Evolutionary conservation across 441 rosid species (phyloP).

Genomic region (Codiaeum variegatum): DNA sequence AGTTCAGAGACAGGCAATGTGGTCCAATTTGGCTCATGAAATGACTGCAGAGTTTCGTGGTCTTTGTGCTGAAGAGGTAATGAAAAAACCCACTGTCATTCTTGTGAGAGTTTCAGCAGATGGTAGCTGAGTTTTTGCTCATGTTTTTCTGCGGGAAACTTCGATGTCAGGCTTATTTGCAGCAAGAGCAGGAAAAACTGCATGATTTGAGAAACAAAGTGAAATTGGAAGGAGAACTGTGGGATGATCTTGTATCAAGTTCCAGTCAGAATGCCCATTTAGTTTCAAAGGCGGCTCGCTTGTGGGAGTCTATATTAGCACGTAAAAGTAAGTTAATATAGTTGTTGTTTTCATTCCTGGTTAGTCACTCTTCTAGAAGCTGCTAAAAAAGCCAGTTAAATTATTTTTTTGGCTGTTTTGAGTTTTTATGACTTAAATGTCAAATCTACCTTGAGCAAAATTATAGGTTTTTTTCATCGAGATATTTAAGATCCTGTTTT

Average conservation of each 20-base stretch:
- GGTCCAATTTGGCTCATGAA: slow-evolving; percentile 99
- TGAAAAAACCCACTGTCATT: slow-evolving; percentile 12
- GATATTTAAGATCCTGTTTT: not conserved
- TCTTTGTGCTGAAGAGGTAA: slow-evolving; percentile 99
- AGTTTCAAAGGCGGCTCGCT: slow-evolving; percentile 85
- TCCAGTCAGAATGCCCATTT: slow-evolving; percentile 96
- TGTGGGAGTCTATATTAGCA: slow-evolving; percentile 94
- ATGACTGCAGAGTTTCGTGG: slow-evolving; percentile 99
- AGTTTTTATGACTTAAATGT: not conserved
- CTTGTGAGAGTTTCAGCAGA: slow-evolving; percentile 4
- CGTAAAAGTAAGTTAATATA: slow-evolving; percentile 64
- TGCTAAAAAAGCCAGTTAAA: not conserved
- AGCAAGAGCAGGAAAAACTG: slow-evolving; percentile 96
- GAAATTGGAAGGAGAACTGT: slow-evolving; percentile 91
- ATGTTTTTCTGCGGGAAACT: slow-evolving; percentile 19
- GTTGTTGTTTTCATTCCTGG: not conserved
- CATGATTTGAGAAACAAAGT: slow-evolving; percentile 95
- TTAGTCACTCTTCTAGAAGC: not conserved
- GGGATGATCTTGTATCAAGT: slow-evolving; percentile 98
- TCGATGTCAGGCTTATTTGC: slow-evolving; percentile 86
- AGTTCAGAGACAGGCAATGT: slow-evolving; percentile 95
- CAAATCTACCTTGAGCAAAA: too few relatives aligned
- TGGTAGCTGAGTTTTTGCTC: slow-evolving; percentile 19
- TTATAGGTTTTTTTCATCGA: not conserved
- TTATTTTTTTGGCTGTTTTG: not conserved